Conservation (phyloP, 148 eudicot genomes). For the Cornus suecica region DNA sequence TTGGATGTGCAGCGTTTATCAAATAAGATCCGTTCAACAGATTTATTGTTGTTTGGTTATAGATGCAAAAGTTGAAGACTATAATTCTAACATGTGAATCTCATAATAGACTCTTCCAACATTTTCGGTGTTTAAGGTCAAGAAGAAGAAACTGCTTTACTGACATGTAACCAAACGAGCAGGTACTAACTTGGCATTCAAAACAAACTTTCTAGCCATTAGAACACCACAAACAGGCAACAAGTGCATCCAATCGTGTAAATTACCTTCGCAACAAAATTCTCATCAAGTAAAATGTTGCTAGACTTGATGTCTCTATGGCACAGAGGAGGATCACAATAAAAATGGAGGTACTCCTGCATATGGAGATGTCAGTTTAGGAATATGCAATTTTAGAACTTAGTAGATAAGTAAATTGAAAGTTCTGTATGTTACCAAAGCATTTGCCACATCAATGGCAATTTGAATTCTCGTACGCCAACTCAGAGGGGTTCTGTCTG, state of each 20-base stretch:
- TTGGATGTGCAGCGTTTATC: background rate
- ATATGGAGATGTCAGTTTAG: slow-evolving; percentile 18
- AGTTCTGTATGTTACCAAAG: slow-evolving; percentile 55
- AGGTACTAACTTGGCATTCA: background rate
- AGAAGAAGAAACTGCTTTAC: background rate
- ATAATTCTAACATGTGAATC: background rate
- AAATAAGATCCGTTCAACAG: background rate
- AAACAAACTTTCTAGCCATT: background rate
- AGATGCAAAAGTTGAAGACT: background rate
- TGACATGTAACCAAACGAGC: too few species aligned
- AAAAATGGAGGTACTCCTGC: slow-evolving; percentile 98
- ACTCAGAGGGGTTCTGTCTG: slow-evolving; percentile 56
- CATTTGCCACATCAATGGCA: slow-evolving; percentile 97
- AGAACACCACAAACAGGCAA: slow-evolving; percentile 6
- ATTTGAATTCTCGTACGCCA: slow-evolving; percentile 94
- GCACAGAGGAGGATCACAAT: slow-evolving; percentile 93
- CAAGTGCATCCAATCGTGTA: background rate
- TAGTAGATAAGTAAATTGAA: background rate
- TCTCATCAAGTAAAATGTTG: slow-evolving; percentile 85
- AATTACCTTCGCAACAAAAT: slow-evolving; percentile 80
- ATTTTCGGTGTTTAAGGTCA: background rate
- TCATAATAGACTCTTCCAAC: background rate
- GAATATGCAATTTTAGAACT: slow-evolving; percentile 1
- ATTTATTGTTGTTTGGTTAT: background rate
- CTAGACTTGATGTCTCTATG: slow-evolving; percentile 97